Conservation (phyloP, 139 green algal genomes). For the Chloropicon primus region DNA sequence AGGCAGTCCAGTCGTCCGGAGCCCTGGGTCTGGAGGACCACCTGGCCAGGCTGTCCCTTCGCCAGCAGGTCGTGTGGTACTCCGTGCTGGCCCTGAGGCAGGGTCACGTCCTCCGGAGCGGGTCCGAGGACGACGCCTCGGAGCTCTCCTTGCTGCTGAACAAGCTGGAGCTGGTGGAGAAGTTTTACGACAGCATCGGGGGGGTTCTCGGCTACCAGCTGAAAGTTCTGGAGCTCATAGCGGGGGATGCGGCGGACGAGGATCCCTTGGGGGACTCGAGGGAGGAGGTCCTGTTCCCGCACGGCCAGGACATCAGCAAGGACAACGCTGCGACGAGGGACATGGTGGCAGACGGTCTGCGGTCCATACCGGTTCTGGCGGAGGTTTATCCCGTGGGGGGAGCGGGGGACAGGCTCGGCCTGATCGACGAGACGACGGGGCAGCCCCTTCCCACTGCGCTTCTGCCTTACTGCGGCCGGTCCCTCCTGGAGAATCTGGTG, state of each 20-base stretch:
- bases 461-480: conserved; percentile 81
- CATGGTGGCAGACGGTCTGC: conserved; percentile 33
- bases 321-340: conserved; percentile 1
- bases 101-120: background rate
- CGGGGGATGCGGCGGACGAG: conserved; percentile 3
- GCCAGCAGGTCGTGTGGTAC: background rate
- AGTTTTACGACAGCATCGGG: conserved; percentile 89
- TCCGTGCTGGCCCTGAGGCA: background rate
- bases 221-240: conserved; percentile 64
- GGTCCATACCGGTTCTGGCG: conserved; percentile 61
- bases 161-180: conserved; percentile 15
- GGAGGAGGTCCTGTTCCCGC: conserved; percentile 24
- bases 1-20: background rate
- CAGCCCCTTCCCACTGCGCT: conserved; percentile 81
- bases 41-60: background rate
- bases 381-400: conserved; percentile 93
- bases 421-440: conserved; percentile 67
- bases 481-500: conserved; percentile 79
- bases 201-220: conserved; percentile 88
- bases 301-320: conserved; percentile 42
- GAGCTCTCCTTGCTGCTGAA: background rate
- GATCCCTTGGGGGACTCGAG: background rate
- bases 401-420: conserved; percentile 39
- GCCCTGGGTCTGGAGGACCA: background rate
- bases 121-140: background rate